Conservation (phyloP, 306 rosid genomes). For the Cucumis hystrix region DNA sequence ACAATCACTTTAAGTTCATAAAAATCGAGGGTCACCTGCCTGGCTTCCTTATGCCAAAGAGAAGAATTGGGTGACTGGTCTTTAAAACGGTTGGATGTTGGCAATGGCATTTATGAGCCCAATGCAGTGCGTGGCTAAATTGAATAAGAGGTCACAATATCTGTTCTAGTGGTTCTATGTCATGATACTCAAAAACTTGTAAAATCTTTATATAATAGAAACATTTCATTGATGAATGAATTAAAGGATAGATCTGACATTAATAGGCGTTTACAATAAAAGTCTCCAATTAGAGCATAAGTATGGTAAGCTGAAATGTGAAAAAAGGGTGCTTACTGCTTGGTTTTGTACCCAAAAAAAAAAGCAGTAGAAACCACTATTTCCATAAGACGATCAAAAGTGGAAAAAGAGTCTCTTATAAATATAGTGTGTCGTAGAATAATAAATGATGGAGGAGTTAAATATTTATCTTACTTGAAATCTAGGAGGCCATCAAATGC, state of each 20-base stretch:
- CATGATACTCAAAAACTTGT: not conserved
- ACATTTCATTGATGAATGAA: too few relatives aligned
- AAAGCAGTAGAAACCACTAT: too few relatives aligned
- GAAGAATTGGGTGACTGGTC: not conserved
- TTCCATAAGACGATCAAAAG: too few relatives aligned
- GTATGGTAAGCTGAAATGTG: too few relatives aligned
- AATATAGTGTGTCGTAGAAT: not conserved
- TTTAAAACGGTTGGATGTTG: not conserved
- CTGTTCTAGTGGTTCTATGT: not conserved
- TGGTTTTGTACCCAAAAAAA: too few relatives aligned
- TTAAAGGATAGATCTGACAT: too few relatives aligned
- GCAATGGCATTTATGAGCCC: not conserved
- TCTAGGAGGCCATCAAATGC: slow-evolving; percentile 89
- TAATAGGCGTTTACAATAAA: too few relatives aligned
- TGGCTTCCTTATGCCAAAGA: not conserved
- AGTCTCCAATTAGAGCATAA: too few relatives aligned
- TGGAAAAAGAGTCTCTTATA: not conserved
- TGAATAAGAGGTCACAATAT: not conserved
- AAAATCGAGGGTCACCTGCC: not conserved
- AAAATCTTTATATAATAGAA: too few relatives aligned
- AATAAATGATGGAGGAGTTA: not conserved
- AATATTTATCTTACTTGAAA: slow-evolving; percentile 3
- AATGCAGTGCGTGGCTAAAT: not conserved
- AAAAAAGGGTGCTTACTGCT: too few relatives aligned
- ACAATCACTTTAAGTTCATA: not conserved